These are phyloP conservation scores for Quercus phellos DNA, from an alignment of 331 rosid genomes.

Conservation along the genomic window DNA sequence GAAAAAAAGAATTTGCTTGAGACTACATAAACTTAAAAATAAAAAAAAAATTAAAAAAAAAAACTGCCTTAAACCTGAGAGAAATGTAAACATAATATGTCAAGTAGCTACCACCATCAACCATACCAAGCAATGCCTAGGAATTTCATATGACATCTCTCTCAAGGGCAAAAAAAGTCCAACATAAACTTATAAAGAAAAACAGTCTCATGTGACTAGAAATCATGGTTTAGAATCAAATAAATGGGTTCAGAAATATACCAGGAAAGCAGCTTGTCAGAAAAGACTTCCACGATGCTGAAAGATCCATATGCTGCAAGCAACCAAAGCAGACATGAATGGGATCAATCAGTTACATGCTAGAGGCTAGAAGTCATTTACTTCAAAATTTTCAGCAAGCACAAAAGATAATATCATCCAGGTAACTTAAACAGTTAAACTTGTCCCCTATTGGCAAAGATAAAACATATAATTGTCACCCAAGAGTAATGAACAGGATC, in stretches of 20 bases:
- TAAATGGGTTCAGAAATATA: slow-evolving; percentile 26
- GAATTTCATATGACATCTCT: background rate
- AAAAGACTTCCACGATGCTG: slow-evolving; percentile 73
- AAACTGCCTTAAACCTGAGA: background rate
- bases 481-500: background rate
- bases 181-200: background rate
- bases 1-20: background rate
- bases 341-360: background rate
- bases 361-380: background rate
- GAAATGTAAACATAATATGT: background rate
- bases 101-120: background rate
- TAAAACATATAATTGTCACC: too few relatives aligned
- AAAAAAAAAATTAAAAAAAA: background rate
- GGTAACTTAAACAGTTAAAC: background rate
- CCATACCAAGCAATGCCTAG: background rate
- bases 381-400: background rate
- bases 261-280: slow-evolving; percentile 88
- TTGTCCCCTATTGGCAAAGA: background rate
- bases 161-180: background rate
- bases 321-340: background rate
- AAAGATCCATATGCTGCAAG: slow-evolving; percentile 88
- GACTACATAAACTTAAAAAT: background rate
- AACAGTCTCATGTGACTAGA: background rate
- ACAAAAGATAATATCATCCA: background rate
- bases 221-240: slow-evolving; percentile 1